Conservation (phyloP, 129 eudicot species). For the Artemisia argyi region DNA sequence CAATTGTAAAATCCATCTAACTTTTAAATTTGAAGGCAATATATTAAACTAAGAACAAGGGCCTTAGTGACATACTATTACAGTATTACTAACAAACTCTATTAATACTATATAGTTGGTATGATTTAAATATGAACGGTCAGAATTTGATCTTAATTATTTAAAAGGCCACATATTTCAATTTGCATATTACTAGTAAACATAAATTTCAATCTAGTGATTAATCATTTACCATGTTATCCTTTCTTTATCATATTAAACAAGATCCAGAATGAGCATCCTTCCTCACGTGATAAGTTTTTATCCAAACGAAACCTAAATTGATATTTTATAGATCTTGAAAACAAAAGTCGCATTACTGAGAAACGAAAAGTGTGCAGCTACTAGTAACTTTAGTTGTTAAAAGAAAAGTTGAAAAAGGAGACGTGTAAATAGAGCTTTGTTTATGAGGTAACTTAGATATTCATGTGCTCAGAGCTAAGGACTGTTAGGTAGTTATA, state of each 20-base stretch:
- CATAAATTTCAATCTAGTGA: background rate
- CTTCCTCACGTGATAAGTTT: background rate
- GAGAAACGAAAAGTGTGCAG: background rate
- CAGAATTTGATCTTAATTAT: background rate
- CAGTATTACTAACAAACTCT: constrained; percentile 6
- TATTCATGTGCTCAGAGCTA: too few relatives aligned
- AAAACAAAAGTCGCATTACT: constrained; percentile 9
- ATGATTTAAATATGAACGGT: background rate
- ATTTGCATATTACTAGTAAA: too few relatives aligned
- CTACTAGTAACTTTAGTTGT: background rate
- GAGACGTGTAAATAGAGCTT: background rate
- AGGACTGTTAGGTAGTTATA: too few relatives aligned
- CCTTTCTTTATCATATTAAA: background rate
- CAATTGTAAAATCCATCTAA: background rate
- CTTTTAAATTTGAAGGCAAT: background rate
- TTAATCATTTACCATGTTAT: background rate
- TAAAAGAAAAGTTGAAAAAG: background rate
- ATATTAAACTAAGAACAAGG: background rate
- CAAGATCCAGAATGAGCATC: background rate
- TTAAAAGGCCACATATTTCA: background rate
- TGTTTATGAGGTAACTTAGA: too few relatives aligned
- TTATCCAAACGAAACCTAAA: background rate
- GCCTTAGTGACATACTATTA: background rate
- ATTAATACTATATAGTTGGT: background rate
- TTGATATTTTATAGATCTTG: background rate